Base-by-base conservation (phyloP, 176 grass and related monocot genomes). In the Oryza coarctata region DNA sequence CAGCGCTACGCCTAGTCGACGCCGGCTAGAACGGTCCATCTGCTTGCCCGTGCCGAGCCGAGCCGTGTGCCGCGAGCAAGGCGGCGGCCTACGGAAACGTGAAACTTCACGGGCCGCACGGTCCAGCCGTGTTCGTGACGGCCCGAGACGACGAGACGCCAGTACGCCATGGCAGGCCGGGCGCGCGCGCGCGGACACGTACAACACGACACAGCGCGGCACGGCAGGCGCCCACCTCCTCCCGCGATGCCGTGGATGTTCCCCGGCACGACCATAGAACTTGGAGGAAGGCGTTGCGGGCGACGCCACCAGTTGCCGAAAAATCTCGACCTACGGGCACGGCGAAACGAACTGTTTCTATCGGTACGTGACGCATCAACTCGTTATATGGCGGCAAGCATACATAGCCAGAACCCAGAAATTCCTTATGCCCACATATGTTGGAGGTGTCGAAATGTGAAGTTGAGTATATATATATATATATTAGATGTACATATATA, bases 161-260 rank as follows among this genome's bases (percentile, higher is more conserved):
- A 4, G 9, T 1, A 6, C 9, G 11, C 18, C 61, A 62, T 2
- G 22, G 8, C 3, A 6, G 36, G 36, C 8, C 33, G n/a, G n/a
- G 31, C 22, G 5, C 52, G 26, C 68, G 10, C 60, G 23, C 49
- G 10, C 12, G 14, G 52, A 34, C 78, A 76, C 47, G 61, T 58
- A 52, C 40, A 43, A 5, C 1, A 15, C 47, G 6, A 2, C 27
- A 12, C 57, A 14, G 10, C 31, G n/a, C 7, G 28, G 38, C 47
- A 22, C 44, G 25, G 9, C 32, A n/a, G 23, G 32, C 63, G 34
- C 35, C 33, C 71, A 18, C 79, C 74, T 40, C 49, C 10, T 20
- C 8, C 7, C 10, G 43, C 26, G 80, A 79, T 88, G 57, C 74
- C 55, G 72, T 40, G 74, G 44, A 83, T 83, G 79, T 88, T 83